These are phyloP conservation scores for Volvox carteri DNA, from an alignment of 163 green algal genomes.

Conservation along the genomic window DNA sequence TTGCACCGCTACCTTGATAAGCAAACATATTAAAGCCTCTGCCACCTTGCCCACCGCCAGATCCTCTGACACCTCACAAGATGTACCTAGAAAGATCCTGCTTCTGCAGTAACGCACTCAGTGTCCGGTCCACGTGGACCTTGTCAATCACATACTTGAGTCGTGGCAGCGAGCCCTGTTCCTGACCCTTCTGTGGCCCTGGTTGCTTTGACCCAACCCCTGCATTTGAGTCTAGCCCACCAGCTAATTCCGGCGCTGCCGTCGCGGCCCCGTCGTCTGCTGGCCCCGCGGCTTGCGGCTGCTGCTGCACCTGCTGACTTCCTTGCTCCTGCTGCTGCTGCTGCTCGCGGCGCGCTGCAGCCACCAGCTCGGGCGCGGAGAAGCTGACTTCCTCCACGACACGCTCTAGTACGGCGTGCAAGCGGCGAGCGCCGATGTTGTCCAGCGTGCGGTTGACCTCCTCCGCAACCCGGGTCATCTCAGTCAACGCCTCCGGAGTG, in stretches of 20 bases:
- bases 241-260: background rate
- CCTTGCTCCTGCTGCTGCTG: slow-evolving; percentile 13
- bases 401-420: slow-evolving; percentile 96
- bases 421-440: slow-evolving; percentile 94
- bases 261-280: background rate
- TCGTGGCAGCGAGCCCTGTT: background rate
- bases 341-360: slow-evolving; percentile 50
- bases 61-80: no score
- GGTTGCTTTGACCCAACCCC: background rate
- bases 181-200: background rate
- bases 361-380: slow-evolving; percentile 81
- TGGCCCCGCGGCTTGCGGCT: background rate
- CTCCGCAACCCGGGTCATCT: slow-evolving; percentile 89
- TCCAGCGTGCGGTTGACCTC: slow-evolving; percentile 89
- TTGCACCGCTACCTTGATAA: no score
- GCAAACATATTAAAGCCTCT: no score
- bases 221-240: background rate
- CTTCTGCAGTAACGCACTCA: slow-evolving; percentile 89
- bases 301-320: background rate
- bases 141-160: slow-evolving; percentile 78
- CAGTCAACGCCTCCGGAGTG: slow-evolving; percentile 79
- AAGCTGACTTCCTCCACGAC: slow-evolving; percentile 93
- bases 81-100: slow-evolving; percentile 92
- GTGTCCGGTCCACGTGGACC: slow-evolving; percentile 79
- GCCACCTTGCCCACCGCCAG: no score